Evolutionary conservation across 768 basidiomycete genomes (phyloP), one percentile per base, ranked within the genome.

Genomic region (Boletus coccyginus): DNA sequence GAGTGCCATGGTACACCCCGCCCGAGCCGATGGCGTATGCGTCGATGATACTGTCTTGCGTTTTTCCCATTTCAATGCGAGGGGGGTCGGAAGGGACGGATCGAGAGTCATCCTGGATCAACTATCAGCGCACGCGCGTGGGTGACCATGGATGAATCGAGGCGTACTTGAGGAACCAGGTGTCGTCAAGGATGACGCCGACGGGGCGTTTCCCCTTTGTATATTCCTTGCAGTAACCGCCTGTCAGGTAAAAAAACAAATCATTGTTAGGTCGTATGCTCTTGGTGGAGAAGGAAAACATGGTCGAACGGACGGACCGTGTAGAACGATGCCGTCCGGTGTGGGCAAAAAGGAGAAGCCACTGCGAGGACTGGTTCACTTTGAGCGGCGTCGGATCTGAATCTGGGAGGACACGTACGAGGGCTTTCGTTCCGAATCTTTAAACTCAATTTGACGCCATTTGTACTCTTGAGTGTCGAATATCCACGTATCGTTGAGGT

Each of bases 201-300:
- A 92, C 74, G 0, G 90, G 86, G 1, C 90, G 84, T 65, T 92
- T 92, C 3, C 92, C 92, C 66, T 94, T 94, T 21, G 73, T 65
- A 62, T 94, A 95, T 71, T 92, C 89, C 69, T 97, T 95, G 67
- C 88, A 92, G 68, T 96, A 96, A 0, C 94, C 94, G 12, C 92
- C 89, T 91, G 49, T 17, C 2, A 19, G 12, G 11, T 14, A 13
- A 38, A 6, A n/a, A 32, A n/a, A 8, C 40, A 33, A 32, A 17
- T 33, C 19, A 1, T 14, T 27, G 27, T 9, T 16, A 19, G 4
- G 27, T 6, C 27, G 27, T 27, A 17, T 17, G 14, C n/a, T 7
- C n/a, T 41, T 7, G 8, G 3, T 2, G 7, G 27, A 39, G 11
- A 21, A 27, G 2, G 27, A 27, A 27, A 27, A 27, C 27, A 27